Conservation (phyloP, 208 protist species). For the Wallacemonas collosoma region DNA sequence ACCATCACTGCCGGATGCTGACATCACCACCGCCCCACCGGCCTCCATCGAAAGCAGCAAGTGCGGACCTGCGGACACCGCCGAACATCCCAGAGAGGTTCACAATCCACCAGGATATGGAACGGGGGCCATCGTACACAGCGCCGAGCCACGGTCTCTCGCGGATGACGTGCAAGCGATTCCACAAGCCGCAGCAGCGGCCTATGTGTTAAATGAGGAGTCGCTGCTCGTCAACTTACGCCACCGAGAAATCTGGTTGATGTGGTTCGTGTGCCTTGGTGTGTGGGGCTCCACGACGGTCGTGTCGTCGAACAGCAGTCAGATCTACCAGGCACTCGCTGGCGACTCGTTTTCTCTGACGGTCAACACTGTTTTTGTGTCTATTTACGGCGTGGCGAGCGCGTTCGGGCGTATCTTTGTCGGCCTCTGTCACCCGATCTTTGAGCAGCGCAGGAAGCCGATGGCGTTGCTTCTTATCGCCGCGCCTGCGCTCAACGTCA, state of each 20-base stretch:
- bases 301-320: slow-evolving; percentile 74
- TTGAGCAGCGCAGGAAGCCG: slow-evolving; percentile 39
- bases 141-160: too few species aligned
- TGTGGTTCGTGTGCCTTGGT: slow-evolving; percentile 84
- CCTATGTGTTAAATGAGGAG: slow-evolving; percentile 36
- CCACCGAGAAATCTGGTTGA: slow-evolving; percentile 70
- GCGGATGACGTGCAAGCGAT: too few species aligned
- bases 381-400: slow-evolving; percentile 77
- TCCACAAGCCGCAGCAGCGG: not conserved
- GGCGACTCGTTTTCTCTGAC: slow-evolving; percentile 59
- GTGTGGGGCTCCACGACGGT: slow-evolving; percentile 79
- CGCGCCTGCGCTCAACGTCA: slow-evolving; percentile 64
- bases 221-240: slow-evolving; percentile 58
- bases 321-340: slow-evolving; percentile 73
- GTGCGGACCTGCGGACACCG: too few species aligned
- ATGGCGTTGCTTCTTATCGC: slow-evolving; percentile 45
- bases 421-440: slow-evolving; percentile 44
- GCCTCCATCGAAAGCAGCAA: not conserved
- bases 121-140: too few species aligned
- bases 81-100: too few species aligned
- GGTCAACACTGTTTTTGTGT: slow-evolving; percentile 77
- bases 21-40: not conserved
- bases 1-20: not conserved
- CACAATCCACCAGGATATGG: too few species aligned
- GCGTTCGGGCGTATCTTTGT: slow-evolving; percentile 78